Percentiles rank a stretch among this genome's conserved stretches.
These are phyloP conservation scores for Albugo laibachii DNA, from an alignment of 352 stramenopile species.

Conservation along the genomic window DNA sequence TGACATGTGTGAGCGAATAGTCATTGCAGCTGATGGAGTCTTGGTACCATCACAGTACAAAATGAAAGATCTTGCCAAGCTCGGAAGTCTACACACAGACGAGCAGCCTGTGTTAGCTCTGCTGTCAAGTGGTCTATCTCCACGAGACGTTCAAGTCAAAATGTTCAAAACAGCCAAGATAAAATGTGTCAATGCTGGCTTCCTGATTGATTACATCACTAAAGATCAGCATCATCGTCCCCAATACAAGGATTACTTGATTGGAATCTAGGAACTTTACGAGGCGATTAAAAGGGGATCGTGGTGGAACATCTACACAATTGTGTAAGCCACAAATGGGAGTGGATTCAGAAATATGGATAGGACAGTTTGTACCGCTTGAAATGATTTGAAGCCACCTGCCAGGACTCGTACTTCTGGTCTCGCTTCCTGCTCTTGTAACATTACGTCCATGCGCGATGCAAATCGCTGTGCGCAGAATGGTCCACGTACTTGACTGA, in stretches of 20 bases:
- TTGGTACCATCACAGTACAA: constrained; percentile 37
- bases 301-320: not conserved
- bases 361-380: constrained; percentile 12
- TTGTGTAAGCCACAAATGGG: not conserved
- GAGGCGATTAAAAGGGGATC: constrained; percentile 7
- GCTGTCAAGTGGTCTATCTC: constrained; percentile 24
- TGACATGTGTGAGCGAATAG: constrained; percentile 66
- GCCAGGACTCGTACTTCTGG: constrained; percentile 45
- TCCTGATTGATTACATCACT: constrained; percentile 74
- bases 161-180: constrained; percentile 42
- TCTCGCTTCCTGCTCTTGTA: constrained; percentile 21
- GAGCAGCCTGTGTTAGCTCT: constrained; percentile 35
- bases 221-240: constrained; percentile 48
- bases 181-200: constrained; percentile 50
- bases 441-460: constrained; percentile 26
- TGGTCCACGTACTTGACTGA: constrained; percentile 67
- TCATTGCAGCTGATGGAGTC: constrained; percentile 26
- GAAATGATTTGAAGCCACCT: constrained; percentile 51
- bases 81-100: constrained; percentile 15
- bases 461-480: constrained; percentile 63
- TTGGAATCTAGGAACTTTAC: constrained; percentile 1
- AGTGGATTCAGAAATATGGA: no score
- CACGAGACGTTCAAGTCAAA: constrained; percentile 48
- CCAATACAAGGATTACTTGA: constrained; percentile 22
- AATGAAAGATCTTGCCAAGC: constrained; percentile 19